Evolutionary conservation across 2,329 filamentous ascomycete genomes (phyloP), one percentile per base, ranked within the genome.

Genomic region (Diaporthe sp.): DNA sequence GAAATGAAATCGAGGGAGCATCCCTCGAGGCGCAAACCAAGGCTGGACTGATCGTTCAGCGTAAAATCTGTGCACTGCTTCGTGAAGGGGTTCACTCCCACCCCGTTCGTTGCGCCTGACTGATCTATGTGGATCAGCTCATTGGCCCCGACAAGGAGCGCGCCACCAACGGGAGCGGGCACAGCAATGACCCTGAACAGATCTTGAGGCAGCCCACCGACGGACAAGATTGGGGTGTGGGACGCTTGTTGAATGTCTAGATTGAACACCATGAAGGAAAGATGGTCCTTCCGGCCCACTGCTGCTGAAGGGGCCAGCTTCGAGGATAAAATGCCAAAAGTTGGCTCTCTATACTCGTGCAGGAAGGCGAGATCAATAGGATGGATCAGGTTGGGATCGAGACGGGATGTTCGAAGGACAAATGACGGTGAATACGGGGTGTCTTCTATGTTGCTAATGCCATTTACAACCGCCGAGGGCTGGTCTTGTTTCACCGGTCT

Each of bases 311-410:
- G 91, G 49, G 92, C 89, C 77, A 91, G 87, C 71, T 92, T 92
- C 1, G 96, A 94, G 62, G 95, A 97, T 57, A 99, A 88, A 76
- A 99, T 96, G 74, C 96, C 97, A 86, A 99, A 98, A 0, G 97
- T 99, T 17, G 97, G 96, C 84, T 98, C 97, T 83, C 97, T 93
- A 84, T 99, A 99, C 86, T 98, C 96, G 88, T 98, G 92, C 78
- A 99, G 87, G 84, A 99, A 99, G 73, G 94, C 93, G 81, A 99
- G 91, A 82, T 98, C 95, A 81, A 98, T 92, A 67, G 96, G 95
- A 84, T 98, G 94, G 76, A 96, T 92, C 79, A 99, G 89, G 78
- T 91, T 92, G 77, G 96, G 94, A 84, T 98, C 96, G 84, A 99
- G 89, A 81, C 95, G 92, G 72, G 96, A 95, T 78, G 98, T 89